These are phyloP conservation scores for Triticum urartu DNA, from an alignment of 176 grass and related monocot species.

Conservation along the genomic window DNA sequence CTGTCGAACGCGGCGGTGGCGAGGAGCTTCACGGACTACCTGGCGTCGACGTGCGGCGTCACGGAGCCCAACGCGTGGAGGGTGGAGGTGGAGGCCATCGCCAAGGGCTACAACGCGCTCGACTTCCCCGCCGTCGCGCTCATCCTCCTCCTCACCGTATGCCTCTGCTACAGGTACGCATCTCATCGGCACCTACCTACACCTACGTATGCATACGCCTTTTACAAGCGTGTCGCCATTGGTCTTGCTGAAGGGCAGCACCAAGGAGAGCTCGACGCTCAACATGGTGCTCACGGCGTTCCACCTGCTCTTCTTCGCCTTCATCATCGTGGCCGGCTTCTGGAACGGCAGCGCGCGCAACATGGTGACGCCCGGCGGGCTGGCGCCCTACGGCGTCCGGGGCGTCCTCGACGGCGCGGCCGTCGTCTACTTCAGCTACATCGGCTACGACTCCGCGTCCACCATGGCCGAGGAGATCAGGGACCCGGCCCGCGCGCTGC, in stretches of 20 bases:
- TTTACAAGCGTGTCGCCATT: too few species aligned
- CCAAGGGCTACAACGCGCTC: slow-evolving; percentile 76
- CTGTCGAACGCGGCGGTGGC: slow-evolving; percentile 97
- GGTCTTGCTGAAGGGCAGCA: slow-evolving; percentile 36
- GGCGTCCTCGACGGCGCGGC: slow-evolving; percentile 86
- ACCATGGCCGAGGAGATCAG: slow-evolving; percentile 97
- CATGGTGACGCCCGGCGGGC: slow-evolving; percentile 59
- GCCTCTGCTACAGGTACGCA: slow-evolving; percentile 83
- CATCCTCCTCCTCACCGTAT: slow-evolving; percentile 65
- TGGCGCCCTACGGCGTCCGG: slow-evolving; percentile 63
- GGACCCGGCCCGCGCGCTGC: slow-evolving; percentile 70
- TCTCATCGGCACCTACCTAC: not conserved
- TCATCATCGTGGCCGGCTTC: slow-evolving; percentile 69
- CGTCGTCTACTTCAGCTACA: slow-evolving; percentile 95
- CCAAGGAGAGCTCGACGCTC: slow-evolving; percentile 86
- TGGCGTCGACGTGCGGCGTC: slow-evolving; percentile 79
- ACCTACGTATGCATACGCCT: too few species aligned
- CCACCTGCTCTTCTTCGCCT: slow-evolving; percentile 85
- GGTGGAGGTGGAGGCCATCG: slow-evolving; percentile 57
- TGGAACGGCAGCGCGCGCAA: slow-evolving; percentile 66
- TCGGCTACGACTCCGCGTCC: slow-evolving; percentile 93
- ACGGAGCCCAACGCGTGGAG: slow-evolving; percentile 64
- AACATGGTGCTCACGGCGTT: slow-evolving; percentile 85
- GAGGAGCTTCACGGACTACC: slow-evolving; percentile 92
- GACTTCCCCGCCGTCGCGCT: slow-evolving; percentile 75